Evolutionary conservation across 352 stramenopile species (phyloP).

Genomic region (Phytophthora uliginosa): DNA sequence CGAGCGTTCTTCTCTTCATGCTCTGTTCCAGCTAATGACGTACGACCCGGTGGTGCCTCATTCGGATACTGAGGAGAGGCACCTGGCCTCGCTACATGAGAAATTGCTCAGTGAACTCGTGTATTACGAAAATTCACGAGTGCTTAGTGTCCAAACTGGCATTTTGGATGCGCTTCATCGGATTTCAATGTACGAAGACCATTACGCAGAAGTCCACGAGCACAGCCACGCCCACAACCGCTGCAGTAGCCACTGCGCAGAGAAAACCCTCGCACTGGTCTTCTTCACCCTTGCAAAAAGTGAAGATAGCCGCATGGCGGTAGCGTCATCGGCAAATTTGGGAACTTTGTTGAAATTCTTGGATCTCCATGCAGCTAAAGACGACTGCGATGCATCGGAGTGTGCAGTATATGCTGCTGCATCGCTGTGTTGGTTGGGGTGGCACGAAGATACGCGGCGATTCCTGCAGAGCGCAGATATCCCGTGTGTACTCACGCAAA

Average conservation of each 20-base stretch:
- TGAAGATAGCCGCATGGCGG: conserved; percentile 52
- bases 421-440: conserved; percentile 65
- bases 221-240: not conserved
- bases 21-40: conserved; percentile 66
- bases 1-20: conserved; percentile 53
- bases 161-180: conserved; percentile 61
- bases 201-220: not conserved
- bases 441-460: conserved; percentile 63
- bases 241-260: conserved; percentile 13
- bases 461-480: conserved; percentile 46
- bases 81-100: conserved; percentile 43
- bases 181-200: conserved; percentile 29
- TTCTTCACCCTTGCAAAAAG: conserved; percentile 66
- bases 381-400: conserved; percentile 33
- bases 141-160: conserved; percentile 60
- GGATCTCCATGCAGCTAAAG: conserved; percentile 29
- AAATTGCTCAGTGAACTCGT: conserved; percentile 61
- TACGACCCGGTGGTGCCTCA: not conserved
- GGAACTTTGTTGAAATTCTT: conserved; percentile 49
- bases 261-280: conserved; percentile 52
- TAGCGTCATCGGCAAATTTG: conserved; percentile 49
- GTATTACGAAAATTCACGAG: conserved; percentile 61
- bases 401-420: conserved; percentile 56
- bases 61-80: conserved; percentile 7
- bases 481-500: conserved; percentile 40